These are phyloP conservation scores for Lentinula lateritia DNA, from an alignment of 768 basidiomycete species.

Conservation along the genomic window DNA sequence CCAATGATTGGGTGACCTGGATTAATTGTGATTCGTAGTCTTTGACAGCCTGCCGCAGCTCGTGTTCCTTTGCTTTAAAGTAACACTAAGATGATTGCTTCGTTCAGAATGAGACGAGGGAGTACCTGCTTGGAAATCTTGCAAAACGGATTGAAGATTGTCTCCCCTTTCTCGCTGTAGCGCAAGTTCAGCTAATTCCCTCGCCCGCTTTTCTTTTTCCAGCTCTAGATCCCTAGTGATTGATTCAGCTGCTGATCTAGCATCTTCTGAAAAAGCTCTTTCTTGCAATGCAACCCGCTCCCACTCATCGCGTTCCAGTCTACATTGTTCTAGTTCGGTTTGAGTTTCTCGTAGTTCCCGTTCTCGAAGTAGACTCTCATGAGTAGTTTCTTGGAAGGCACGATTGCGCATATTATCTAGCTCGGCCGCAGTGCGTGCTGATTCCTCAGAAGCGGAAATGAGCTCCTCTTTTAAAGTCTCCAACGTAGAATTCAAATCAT, in stretches of 20 bases:
- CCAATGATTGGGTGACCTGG: constrained; percentile 66
- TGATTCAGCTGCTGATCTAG: constrained; percentile 48
- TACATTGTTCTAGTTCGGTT: constrained; percentile 81
- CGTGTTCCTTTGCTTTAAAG: constrained; percentile 77
- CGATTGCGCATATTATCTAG: constrained; percentile 62
- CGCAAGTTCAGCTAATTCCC: constrained; percentile 53
- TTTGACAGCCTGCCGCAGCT: constrained; percentile 77
- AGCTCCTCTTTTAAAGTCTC: constrained; percentile 81
- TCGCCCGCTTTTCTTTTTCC: constrained; percentile 53
- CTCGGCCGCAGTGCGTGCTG: constrained; percentile 63
- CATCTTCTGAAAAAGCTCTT: constrained; percentile 66
- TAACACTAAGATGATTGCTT: constrained; percentile 7
- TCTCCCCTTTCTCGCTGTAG: constrained; percentile 65
- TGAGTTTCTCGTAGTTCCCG: constrained; percentile 77
- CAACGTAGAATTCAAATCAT: constrained; percentile 64
- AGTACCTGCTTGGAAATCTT: constrained; percentile 92
- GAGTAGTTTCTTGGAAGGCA: constrained; percentile 60
- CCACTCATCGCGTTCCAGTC: constrained; percentile 71
- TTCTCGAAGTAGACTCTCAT: constrained; percentile 68
- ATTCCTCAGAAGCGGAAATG: constrained; percentile 68
- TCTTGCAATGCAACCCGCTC: constrained; percentile 51
- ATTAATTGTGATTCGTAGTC: constrained; percentile 76
- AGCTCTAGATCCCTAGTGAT: constrained; percentile 63
- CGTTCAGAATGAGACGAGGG: constrained; percentile 7
- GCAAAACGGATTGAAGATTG: constrained; percentile 89